Base-by-base conservation (phyloP, 2,329 filamentous ascomycete genomes). In the Cladosporium sp. region DNA sequence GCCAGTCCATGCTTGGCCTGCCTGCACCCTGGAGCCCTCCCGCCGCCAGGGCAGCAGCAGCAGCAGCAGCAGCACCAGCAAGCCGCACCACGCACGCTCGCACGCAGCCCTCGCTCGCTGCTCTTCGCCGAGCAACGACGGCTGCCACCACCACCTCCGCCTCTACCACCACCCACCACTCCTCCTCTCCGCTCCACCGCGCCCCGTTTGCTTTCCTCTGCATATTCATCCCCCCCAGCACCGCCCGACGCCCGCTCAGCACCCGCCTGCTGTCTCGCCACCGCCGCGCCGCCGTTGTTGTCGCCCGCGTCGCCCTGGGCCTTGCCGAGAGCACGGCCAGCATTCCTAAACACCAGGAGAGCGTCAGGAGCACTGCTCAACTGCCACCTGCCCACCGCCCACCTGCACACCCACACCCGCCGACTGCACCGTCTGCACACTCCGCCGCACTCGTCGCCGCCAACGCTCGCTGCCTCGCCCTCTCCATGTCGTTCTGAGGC, bases 301-400 rank as follows among this genome's bases (percentile, higher is more conserved):
- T 28, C 19, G 40, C 19, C 35, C 42, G 43, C 44, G 32, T 46
- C 49, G 42, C 42, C 49, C 43, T 52, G 49, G 43, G 43, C 34
- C 19, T 42, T 45, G 42, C 49, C 49, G 43, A 52, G 41, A 52
- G 42, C 49, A 51, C 48, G 41, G 28, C 48, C 48, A 50, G 48
- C 48, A 50, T 50, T 50, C 48, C 48, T 38, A 50, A 43, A 50
- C 41, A 11, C 43, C 49, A 52, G 32, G 49, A 45, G 32, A 52
- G 34, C 46, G 46, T 49, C 46, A 49, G 46, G 46, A 50, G 48
- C 48, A 32, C 32, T 50, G 31, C 14, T 33, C 48, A 42, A 14
- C 35, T 38, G 35, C 35, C 48, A 43, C 48, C 44, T 46, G 48
- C 48, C 46, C 28, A 37, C 35, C 34, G 11, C 11, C 34, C 34